Percentiles rank a stretch among this genome's conserved stretches.
phyloP scores from a whole-genome alignment of 169 alveolate genomes.

The Eimeria falciformis region DNA sequence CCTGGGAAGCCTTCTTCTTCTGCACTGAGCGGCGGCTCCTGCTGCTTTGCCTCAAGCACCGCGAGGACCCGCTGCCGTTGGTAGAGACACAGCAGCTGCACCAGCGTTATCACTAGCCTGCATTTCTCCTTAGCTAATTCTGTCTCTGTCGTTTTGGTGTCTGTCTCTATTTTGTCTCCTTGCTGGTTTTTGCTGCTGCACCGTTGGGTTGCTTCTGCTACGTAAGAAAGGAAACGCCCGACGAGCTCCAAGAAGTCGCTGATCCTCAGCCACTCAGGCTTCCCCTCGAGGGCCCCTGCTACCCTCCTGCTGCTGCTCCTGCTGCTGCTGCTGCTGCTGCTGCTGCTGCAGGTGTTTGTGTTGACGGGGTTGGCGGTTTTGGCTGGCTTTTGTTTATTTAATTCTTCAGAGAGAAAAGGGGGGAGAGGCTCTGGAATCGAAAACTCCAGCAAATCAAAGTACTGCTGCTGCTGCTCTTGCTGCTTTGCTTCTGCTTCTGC shows the following conservation, averaged over 20 bases:
- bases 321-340: neutral
- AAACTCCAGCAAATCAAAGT: neutral
- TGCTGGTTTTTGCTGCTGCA: neutral
- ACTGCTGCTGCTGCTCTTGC: constrained; percentile 12
- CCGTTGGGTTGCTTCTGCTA: neutral
- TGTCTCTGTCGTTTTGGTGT: neutral
- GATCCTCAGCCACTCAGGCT: neutral
- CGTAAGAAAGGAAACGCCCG: neutral
- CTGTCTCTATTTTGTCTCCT: neutral
- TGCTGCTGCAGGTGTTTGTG: constrained; percentile 31
- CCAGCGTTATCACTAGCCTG: neutral
- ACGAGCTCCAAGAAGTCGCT: neutral
- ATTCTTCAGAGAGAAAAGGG: neutral
- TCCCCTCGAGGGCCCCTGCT: neutral
- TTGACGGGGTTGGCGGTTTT: neutral
- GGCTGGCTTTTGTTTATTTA: neutral
- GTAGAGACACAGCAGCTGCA: neutral
- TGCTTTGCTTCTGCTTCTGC: constrained; percentile 4
- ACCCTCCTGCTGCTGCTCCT: neutral
- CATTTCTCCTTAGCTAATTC: neutral
- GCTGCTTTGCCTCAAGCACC: neutral
- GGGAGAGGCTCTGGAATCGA: neutral
- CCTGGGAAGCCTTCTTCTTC: too few species aligned
- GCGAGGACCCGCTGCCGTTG: neutral
- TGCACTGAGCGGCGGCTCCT: too few species aligned